These are phyloP conservation scores for Nicotiana benthamiana DNA, from an alignment of 257 asterid species.

Conservation along the genomic window DNA sequence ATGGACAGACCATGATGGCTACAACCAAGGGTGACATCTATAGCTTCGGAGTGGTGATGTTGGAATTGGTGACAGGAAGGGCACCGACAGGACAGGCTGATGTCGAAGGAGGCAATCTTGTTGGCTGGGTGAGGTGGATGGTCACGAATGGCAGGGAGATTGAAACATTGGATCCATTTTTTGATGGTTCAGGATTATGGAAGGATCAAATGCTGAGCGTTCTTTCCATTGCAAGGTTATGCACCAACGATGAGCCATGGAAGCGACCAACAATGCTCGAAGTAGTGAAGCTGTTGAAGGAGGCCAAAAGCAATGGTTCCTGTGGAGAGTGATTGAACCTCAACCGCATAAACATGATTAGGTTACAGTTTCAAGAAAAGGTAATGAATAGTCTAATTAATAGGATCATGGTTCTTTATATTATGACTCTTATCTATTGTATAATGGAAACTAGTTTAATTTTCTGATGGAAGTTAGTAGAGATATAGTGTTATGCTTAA, in stretches of 20 bases:
- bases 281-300: conserved; percentile 54
- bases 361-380: background rate
- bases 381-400: background rate
- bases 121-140: conserved; percentile 87
- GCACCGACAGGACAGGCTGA: conserved; percentile 70
- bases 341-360: background rate
- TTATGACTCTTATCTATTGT: background rate
- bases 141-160: conserved; percentile 30
- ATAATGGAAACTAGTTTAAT: background rate
- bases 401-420: background rate
- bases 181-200: conserved; percentile 16
- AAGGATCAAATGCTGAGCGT: conserved; percentile 46
- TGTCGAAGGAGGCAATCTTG: conserved; percentile 77
- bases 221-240: conserved; percentile 46
- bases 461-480: background rate
- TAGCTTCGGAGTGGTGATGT: conserved; percentile 82
- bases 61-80: conserved; percentile 69
- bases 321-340: background rate
- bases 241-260: conserved; percentile 71
- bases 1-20: conserved; percentile 75
- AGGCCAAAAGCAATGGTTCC: conserved; percentile 2
- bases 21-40: conserved; percentile 70
- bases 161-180: conserved; percentile 30
- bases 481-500: background rate
- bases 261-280: conserved; percentile 69